A percentile compares a stretch with the other conserved stretches of the same genome.
phyloP scores from a whole-genome alignment of 2,329 filamentous ascomycete genomes.

The Escovopsis sp. region DNA sequence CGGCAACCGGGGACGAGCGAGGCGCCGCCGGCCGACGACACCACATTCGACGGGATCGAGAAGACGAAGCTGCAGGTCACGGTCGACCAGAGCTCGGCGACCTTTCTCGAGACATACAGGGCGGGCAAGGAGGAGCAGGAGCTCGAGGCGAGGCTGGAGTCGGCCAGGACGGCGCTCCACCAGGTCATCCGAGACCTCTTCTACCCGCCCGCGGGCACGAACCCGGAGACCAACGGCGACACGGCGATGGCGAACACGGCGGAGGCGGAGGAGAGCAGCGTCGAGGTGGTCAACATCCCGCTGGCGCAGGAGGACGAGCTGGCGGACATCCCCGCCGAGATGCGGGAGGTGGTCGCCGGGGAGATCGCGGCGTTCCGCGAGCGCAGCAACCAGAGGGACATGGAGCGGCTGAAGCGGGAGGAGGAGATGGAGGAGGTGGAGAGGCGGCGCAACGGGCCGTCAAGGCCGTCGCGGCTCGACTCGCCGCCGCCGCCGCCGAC shows the following conservation, averaged over 20 bases:
- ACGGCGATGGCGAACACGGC: slow-evolving; percentile 52
- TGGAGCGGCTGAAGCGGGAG: slow-evolving; percentile 74
- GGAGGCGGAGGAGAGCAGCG: slow-evolving; percentile 42
- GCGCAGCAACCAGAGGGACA: slow-evolving; percentile 70
- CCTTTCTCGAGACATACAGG: slow-evolving; percentile 73
- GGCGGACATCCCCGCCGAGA: slow-evolving; percentile 86
- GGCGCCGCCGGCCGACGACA: slow-evolving; percentile 26
- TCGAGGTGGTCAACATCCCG: slow-evolving; percentile 82
- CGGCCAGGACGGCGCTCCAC: slow-evolving; percentile 52
- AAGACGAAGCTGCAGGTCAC: slow-evolving; percentile 58
- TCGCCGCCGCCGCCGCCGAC: slow-evolving; percentile 58
- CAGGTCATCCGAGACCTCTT: slow-evolving; percentile 56
- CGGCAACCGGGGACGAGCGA: slow-evolving; percentile 44
- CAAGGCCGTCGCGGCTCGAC: slow-evolving; percentile 49
- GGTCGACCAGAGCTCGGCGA: slow-evolving; percentile 68
- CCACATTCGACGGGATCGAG: slow-evolving; percentile 40
- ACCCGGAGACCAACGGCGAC: slow-evolving; percentile 47
- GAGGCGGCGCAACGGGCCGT: slow-evolving; percentile 50
- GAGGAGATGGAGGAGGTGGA: slow-evolving; percentile 87
- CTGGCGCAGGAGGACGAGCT: slow-evolving; percentile 82
- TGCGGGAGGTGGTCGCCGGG: slow-evolving; percentile 84
- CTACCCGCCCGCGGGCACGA: slow-evolving; percentile 38
- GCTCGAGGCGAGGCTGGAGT: slow-evolving; percentile 52
- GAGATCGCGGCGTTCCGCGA: slow-evolving; percentile 94
- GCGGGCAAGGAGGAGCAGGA: slow-evolving; percentile 45